Percentiles rank a stretch among this genome's conserved stretches.
Evolutionary conservation across 495 filamentous ascomycete species (phyloP).

Genomic region (Bryoglossum gracile): DNA sequence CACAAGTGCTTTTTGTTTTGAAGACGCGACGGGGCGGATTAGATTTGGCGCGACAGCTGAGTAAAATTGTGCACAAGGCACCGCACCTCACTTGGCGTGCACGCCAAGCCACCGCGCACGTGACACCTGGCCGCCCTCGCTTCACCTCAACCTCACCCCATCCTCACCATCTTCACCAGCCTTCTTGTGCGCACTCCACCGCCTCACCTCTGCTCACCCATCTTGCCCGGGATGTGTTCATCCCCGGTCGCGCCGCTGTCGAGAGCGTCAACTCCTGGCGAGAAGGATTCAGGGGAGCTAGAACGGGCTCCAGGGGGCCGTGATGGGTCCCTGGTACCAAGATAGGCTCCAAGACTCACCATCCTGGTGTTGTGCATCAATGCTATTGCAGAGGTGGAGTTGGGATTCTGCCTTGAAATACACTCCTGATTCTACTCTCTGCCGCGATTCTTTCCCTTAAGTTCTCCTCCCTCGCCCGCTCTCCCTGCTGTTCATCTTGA

Average conservation of each 20-base stretch:
- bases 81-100: constrained; percentile 7
- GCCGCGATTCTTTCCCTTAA: constrained; percentile 7
- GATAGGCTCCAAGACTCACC: constrained; percentile 2
- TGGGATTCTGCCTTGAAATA: constrained; percentile 10
- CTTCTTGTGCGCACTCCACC: neutral
- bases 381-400: constrained; percentile 8
- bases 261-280: constrained; percentile 6
- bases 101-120: constrained; percentile 9
- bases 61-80: too few relatives aligned
- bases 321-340: constrained; percentile 8
- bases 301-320: neutral
- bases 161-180: constrained; percentile 1
- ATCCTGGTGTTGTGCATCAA: constrained; percentile 8
- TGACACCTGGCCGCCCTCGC: constrained; percentile 5
- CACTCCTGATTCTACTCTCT: constrained; percentile 13
- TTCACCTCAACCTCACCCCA: constrained; percentile 4
- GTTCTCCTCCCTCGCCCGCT: constrained; percentile 10
- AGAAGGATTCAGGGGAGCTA: neutral
- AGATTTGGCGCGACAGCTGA: too few relatives aligned
- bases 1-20: too few relatives aligned
- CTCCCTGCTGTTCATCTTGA: constrained; percentile 2
- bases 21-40: too few relatives aligned
- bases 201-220: constrained; percentile 11
- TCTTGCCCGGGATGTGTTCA: constrained; percentile 8
- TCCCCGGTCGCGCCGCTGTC: constrained; percentile 1